Evolutionary conservation across 2,329 filamentous ascomycete species (phyloP).

Genomic region (Talaromyces atroroseus): DNA sequence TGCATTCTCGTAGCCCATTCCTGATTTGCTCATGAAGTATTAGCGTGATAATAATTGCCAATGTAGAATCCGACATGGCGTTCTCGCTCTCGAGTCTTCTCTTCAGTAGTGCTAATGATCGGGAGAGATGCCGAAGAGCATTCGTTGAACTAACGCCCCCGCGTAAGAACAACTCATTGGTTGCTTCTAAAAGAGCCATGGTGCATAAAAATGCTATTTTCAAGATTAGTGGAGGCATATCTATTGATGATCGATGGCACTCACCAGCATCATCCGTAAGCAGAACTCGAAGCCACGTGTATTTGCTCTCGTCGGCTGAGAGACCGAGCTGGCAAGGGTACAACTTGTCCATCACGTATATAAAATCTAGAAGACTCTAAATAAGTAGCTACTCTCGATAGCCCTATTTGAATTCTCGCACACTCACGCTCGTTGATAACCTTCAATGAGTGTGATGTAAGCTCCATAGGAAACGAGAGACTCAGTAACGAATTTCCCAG

Average conservation of each 20-base stretch:
- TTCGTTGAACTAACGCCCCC: conserved; percentile 1
- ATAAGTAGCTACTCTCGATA: background rate
- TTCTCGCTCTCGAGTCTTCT: conserved; percentile 4
- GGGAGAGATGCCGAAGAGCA: conserved; percentile 7
- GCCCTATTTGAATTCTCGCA: background rate
- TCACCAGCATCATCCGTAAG: conserved; percentile 10
- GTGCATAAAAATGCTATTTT: conserved; percentile 8
- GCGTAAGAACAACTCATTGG: background rate
- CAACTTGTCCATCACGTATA: conserved; percentile 1
- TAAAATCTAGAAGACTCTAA: background rate
- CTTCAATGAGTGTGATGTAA: background rate
- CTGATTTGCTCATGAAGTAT: conserved; percentile 11
- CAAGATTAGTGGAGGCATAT: background rate
- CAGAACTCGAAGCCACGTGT: conserved; percentile 7
- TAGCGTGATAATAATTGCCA: conserved; percentile 8
- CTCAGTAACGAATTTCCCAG: conserved; percentile 6
- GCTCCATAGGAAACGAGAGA: conserved; percentile 2
- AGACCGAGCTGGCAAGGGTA: conserved; percentile 9
- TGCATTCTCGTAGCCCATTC: background rate
- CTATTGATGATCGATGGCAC: background rate
- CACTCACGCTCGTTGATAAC: conserved; percentile 7
- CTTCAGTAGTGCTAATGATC: conserved; percentile 1
- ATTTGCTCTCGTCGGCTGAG: conserved; percentile 7
- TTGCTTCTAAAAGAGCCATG: conserved; percentile 4
- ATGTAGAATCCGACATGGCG: conserved; percentile 9